Conservation (phyloP, 73 alveolate species). For the Effrenium voratum region DNA sequence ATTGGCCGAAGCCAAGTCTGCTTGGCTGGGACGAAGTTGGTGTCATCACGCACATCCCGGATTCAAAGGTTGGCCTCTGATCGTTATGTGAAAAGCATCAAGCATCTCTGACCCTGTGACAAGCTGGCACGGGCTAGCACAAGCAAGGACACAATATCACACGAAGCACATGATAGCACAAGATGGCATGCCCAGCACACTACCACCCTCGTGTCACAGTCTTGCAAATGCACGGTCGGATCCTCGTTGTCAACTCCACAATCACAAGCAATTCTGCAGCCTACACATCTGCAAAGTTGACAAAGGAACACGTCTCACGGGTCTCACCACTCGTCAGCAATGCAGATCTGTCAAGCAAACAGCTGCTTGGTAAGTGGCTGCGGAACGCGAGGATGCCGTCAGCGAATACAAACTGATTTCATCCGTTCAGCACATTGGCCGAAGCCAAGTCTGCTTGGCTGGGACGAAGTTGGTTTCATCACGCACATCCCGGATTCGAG, state of each 20-base stretch:
- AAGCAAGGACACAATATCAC: too few species aligned
- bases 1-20: constrained; percentile 36
- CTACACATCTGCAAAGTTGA: background rate
- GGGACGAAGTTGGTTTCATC: too few species aligned
- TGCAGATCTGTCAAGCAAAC: background rate
- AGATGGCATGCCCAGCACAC: too few species aligned
- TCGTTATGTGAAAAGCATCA: too few species aligned
- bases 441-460: background rate
- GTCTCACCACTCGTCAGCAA: background rate
- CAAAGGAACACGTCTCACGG: background rate
- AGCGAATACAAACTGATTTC: constrained; percentile 70
- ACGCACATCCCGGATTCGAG: too few species aligned
- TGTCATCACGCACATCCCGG: background rate
- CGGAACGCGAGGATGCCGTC: background rate
- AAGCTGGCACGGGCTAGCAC: too few species aligned
- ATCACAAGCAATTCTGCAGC: background rate
- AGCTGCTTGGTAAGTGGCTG: background rate
- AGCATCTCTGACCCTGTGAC: too few species aligned
- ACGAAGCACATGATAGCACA: background rate
- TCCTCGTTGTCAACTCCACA: background rate
- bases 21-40: constrained; percentile 59
- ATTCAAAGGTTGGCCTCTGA: too few species aligned
- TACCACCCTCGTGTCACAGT: background rate
- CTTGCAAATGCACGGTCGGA: background rate
- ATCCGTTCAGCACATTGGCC: constrained; percentile 41